Evolutionary conservation across 176 grass and related monocot genomes (phyloP).

Genomic region (Oropetium thomaeum): DNA sequence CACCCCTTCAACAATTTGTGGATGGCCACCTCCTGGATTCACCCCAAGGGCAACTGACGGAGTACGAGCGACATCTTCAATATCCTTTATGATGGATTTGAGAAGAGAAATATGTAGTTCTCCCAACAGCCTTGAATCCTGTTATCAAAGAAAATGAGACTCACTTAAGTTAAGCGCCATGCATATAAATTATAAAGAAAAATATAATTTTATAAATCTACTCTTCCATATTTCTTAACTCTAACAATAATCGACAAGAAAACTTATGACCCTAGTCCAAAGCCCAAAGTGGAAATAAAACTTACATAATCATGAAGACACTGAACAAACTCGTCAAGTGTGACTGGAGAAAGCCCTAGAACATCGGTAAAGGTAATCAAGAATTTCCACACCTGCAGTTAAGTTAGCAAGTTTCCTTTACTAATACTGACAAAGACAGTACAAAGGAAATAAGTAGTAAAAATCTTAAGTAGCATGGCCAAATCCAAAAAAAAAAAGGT

Average conservation of each 20-base stretch:
- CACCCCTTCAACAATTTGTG: slow-evolving; percentile 93
- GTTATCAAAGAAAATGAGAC: slow-evolving; percentile 30
- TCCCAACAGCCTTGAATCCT: slow-evolving; percentile 92
- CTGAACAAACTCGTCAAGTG: slow-evolving; percentile 95
- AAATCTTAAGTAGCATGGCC: slow-evolving; percentile 3
- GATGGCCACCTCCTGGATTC: slow-evolving; percentile 84
- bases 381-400: slow-evolving; percentile 94
- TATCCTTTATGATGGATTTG: slow-evolving; percentile 95
- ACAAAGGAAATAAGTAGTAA: slow-evolving; percentile 6
- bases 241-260: slow-evolving; percentile 2
- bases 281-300: slow-evolving; percentile 25
- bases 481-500: neutral
- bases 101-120: slow-evolving; percentile 84
- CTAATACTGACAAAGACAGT: slow-evolving; percentile 14
- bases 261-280: slow-evolving; percentile 30
- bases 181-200: neutral
- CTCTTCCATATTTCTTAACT: neutral
- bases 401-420: slow-evolving; percentile 25
- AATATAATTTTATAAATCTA: neutral
- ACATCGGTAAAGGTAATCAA: slow-evolving; percentile 89
- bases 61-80: slow-evolving; percentile 78
- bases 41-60: slow-evolving; percentile 56
- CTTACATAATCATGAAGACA: slow-evolving; percentile 99
- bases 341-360: slow-evolving; percentile 83
- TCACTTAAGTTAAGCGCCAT: neutral